Percentiles rank a stretch among this genome's conserved stretches.
Evolutionary conservation across 441 rosid genomes (phyloP).

Genomic region (Hura crepitans): DNA sequence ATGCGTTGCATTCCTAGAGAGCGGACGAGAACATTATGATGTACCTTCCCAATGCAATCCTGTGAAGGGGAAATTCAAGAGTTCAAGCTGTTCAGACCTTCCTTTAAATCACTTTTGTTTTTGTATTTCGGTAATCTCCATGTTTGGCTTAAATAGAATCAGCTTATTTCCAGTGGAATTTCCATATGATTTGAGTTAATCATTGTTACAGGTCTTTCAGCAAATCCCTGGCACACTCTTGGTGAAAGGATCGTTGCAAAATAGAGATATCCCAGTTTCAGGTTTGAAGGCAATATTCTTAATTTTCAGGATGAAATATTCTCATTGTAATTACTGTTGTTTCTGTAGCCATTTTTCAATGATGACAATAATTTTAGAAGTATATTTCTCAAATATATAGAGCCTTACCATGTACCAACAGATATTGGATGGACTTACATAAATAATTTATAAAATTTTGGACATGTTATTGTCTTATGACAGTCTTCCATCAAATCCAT

Average conservation of each 20-base stretch:
- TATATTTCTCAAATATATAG: not conserved
- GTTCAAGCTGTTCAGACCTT: constrained; percentile 28
- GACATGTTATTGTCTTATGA: not conserved
- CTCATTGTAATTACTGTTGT: not conserved
- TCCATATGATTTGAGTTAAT: constrained; percentile 8
- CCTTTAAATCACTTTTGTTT: constrained; percentile 41
- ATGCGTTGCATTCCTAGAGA: constrained; percentile 46
- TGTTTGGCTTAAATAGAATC: not conserved
- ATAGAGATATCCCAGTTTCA: constrained; percentile 42
- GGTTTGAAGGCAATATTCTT: constrained; percentile 32
- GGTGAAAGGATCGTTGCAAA: constrained; percentile 68
- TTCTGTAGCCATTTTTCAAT: not conserved
- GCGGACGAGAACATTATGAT: constrained; percentile 28
- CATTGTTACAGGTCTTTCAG: constrained; percentile 53
- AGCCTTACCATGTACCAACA: not conserved
- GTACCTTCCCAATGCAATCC: constrained; percentile 25
- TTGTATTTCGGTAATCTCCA: constrained; percentile 42
- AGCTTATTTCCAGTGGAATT: not conserved
- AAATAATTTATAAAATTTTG: not conserved
- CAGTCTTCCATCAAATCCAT: not conserved
- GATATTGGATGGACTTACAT: not conserved
- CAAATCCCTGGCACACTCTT: constrained; percentile 76
- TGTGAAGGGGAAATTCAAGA: constrained; percentile 26
- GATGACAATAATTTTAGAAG: not conserved
- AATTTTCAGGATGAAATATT: not conserved